Percentiles rank a stretch among this genome's conserved stretches.
Evolutionary conservation across 2,329 filamentous ascomycete genomes (phyloP).

Genomic region (Neurospora sp.): DNA sequence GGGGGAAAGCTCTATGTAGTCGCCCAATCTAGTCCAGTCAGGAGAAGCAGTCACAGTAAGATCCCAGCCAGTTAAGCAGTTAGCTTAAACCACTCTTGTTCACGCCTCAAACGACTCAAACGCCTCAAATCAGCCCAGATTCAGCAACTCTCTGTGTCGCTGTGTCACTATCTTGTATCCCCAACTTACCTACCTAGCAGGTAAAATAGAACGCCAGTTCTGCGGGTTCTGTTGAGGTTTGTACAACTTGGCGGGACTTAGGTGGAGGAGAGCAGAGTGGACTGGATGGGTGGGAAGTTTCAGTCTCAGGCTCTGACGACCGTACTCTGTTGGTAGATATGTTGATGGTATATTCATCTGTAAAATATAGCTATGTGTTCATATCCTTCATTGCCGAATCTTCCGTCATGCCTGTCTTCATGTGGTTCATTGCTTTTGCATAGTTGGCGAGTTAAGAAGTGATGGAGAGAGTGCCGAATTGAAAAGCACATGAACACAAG

Average conservation of each 20-base stretch:
- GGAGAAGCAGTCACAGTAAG: not conserved
- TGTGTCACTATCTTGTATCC: not conserved
- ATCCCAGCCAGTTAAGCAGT: not conserved
- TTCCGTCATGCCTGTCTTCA: too few species aligned
- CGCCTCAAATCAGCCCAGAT: not conserved
- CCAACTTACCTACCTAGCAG: not conserved
- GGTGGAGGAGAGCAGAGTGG: not conserved
- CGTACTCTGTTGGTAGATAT: not conserved
- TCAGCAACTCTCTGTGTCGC: not conserved
- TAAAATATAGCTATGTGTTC: too few species aligned
- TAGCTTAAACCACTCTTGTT: not conserved
- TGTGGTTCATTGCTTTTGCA: too few species aligned
- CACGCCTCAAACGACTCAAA: not conserved
- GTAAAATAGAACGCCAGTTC: not conserved
- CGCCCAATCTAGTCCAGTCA: not conserved
- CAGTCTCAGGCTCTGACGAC: not conserved
- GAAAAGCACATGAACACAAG: not conserved
- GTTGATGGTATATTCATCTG: too few species aligned
- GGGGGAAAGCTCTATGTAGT: not conserved
- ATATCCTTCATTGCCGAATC: too few species aligned
- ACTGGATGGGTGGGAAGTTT: not conserved
- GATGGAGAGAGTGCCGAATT: not conserved
- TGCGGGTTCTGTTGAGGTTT: not conserved
- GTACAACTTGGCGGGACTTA: not conserved
- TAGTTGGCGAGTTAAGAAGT: too few species aligned